These are phyloP conservation scores for Calcarisporium arbuscula DNA, from an alignment of 2,329 filamentous ascomycete genomes.

Conservation along the genomic window DNA sequence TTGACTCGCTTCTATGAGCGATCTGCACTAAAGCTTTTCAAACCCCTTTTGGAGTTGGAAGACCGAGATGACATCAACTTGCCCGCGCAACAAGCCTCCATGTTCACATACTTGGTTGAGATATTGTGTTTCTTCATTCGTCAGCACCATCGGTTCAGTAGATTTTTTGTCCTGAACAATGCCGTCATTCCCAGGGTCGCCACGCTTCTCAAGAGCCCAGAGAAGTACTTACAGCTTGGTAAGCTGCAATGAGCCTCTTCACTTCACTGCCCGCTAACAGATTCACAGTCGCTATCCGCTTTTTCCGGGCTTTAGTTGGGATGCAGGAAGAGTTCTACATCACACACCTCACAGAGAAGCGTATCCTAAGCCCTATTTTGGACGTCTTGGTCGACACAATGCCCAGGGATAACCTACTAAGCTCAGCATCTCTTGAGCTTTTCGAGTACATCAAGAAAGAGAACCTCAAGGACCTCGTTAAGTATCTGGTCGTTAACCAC, in stretches of 20 bases:
- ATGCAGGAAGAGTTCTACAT: slow-evolving; percentile 90
- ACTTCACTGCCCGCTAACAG: slow-evolving; percentile 12
- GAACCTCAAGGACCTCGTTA: slow-evolving; percentile 71
- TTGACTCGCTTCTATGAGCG: slow-evolving; percentile 85
- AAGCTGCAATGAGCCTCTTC: slow-evolving; percentile 23
- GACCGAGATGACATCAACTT: slow-evolving; percentile 62
- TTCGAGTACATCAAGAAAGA: slow-evolving; percentile 87
- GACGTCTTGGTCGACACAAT: slow-evolving; percentile 79
- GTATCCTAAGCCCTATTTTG: slow-evolving; percentile 76
- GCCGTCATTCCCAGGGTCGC: slow-evolving; percentile 72
- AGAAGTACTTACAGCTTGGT: slow-evolving; percentile 92
- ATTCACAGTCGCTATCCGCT: slow-evolving; percentile 72
- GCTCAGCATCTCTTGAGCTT: slow-evolving; percentile 88
- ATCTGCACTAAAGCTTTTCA: slow-evolving; percentile 78
- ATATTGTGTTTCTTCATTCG: slow-evolving; percentile 91
- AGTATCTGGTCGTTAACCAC: slow-evolving; percentile 78
- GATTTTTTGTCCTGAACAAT: slow-evolving; percentile 79
- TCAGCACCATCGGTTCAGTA: slow-evolving; percentile 79
- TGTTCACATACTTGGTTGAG: slow-evolving; percentile 87
- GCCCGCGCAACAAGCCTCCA: slow-evolving; percentile 75
- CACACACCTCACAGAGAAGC: slow-evolving; percentile 73
- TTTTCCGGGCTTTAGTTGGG: slow-evolving; percentile 80
- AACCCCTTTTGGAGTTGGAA: slow-evolving; percentile 77
- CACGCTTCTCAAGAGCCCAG: slow-evolving; percentile 72
- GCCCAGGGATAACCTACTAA: slow-evolving; percentile 86